Percentiles rank a stretch among this genome's conserved stretches.
Conservation (phyloP, 1,139 yeast species). For the Lodderomyces parapsilosis region DNA sequence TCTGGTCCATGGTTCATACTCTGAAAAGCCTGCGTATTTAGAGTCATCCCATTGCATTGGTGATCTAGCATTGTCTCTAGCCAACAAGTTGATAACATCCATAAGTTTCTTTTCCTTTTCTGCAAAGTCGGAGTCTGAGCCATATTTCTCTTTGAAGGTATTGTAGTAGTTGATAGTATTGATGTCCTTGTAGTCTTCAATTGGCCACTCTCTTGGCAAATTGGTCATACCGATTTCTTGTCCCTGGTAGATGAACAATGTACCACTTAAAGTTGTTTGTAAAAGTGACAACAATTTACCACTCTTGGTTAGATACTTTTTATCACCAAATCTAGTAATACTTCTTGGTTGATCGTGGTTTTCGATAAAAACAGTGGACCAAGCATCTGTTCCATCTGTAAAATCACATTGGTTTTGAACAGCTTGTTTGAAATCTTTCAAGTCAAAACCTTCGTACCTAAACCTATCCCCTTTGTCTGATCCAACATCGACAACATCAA, state of each 20-base stretch:
- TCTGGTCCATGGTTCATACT: constrained; percentile 55
- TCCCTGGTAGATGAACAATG: constrained; percentile 58
- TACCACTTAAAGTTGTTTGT: constrained; percentile 51
- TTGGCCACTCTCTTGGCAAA: constrained; percentile 44
- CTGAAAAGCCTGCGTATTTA: constrained; percentile 48
- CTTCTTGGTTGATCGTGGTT: constrained; percentile 61
- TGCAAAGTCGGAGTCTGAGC: constrained; percentile 27
- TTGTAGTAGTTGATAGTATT: constrained; percentile 45
- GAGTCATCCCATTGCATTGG: constrained; percentile 59
- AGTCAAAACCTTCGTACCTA: constrained; percentile 29
- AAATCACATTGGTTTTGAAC: constrained; percentile 35
- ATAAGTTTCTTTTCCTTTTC: constrained; percentile 28
- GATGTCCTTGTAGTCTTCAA: constrained; percentile 52
- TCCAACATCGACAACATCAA: constrained; percentile 49
- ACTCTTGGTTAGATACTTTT: constrained; percentile 28
- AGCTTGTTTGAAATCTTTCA: constrained; percentile 45
- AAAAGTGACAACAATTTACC: constrained; percentile 51
- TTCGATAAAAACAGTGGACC: constrained; percentile 58
- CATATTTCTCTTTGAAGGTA: constrained; percentile 29
- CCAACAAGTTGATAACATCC: constrained; percentile 35
- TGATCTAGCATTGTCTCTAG: constrained; percentile 57
- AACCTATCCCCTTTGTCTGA: constrained; percentile 32
- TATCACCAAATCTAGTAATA: constrained; percentile 50
- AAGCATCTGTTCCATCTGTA: constrained; percentile 52
- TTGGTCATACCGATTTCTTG: constrained; percentile 62